A percentile compares a stretch with the other conserved stretches of the same genome.
These are phyloP conservation scores for Venturia effusa DNA, from an alignment of 2,329 filamentous ascomycete species.

Conservation along the genomic window DNA sequence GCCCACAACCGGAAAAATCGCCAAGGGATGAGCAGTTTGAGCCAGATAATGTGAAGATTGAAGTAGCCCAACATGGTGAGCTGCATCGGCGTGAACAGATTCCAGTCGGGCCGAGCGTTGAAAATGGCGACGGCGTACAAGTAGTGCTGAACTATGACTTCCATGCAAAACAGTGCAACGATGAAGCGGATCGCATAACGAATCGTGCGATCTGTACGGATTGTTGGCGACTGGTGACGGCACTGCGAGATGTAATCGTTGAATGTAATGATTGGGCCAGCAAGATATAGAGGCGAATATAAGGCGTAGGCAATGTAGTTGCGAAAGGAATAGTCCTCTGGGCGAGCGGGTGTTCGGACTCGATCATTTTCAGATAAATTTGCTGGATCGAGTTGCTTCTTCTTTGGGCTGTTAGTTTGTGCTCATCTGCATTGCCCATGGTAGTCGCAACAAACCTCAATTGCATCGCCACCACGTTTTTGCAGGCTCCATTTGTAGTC, in stretches of 20 bases:
- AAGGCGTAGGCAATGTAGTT: conserved; percentile 85
- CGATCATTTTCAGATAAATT: conserved; percentile 83
- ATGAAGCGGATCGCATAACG: conserved; percentile 78
- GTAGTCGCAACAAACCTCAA: conserved; percentile 58
- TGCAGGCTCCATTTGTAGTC: conserved; percentile 91
- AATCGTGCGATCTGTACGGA: conserved; percentile 58
- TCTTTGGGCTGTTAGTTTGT: conserved; percentile 64
- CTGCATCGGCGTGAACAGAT: conserved; percentile 73
- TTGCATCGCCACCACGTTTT: conserved; percentile 48
- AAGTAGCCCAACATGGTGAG: conserved; percentile 87
- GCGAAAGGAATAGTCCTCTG: conserved; percentile 62
- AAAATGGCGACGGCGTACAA: conserved; percentile 91
- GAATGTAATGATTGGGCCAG: conserved; percentile 90
- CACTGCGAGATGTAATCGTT: conserved; percentile 93
- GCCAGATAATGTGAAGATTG: conserved; percentile 95
- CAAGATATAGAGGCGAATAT: conserved; percentile 86
- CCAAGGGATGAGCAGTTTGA: conserved; percentile 94
- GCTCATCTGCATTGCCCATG: conserved; percentile 10
- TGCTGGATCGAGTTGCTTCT: conserved; percentile 88
- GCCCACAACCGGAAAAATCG: conserved; percentile 98
- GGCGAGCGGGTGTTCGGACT: conserved; percentile 61
- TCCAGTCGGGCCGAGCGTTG: conserved; percentile 70
- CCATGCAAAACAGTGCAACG: conserved; percentile 75
- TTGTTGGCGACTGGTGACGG: conserved; percentile 60
- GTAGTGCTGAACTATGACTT: conserved; percentile 72